These are phyloP conservation scores for Penicillium brasilianum DNA, from an alignment of 2,329 filamentous ascomycete genomes.

Conservation along the genomic window DNA sequence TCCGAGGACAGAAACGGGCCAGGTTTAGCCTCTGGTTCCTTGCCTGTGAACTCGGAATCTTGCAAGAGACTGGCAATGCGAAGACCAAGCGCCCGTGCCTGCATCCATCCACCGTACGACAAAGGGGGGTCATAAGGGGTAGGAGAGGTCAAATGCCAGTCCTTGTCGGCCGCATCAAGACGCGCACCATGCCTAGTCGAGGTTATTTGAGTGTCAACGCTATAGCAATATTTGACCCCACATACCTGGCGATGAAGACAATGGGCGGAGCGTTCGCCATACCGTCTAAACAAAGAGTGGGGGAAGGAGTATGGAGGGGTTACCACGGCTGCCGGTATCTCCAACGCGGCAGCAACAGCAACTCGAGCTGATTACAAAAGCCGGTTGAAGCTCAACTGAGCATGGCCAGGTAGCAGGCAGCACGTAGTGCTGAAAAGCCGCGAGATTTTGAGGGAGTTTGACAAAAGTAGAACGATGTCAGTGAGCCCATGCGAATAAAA, in stretches of 20 bases:
- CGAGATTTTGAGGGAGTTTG: background rate
- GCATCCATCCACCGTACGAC: conserved; percentile 91
- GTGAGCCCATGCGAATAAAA: conserved; percentile 4
- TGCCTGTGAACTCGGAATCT: conserved; percentile 46
- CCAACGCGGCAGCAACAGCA: conserved; percentile 3
- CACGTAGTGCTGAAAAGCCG: conserved; percentile 5
- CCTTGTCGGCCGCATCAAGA: conserved; percentile 90
- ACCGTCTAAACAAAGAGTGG: conserved; percentile 7
- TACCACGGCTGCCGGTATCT: conserved; percentile 1
- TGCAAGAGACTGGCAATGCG: conserved; percentile 77
- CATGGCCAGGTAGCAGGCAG: conserved; percentile 13
- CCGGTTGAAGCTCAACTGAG: background rate
- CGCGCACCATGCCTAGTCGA: conserved; percentile 81
- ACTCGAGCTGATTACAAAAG: conserved; percentile 5
- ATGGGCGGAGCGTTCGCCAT: conserved; percentile 49
- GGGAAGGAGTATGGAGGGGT: conserved; percentile 7
- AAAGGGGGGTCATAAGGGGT: conserved; percentile 95
- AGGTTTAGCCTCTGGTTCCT: conserved; percentile 12
- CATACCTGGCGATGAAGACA: conserved; percentile 51
- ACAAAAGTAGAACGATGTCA: background rate
- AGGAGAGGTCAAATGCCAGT: conserved; percentile 91
- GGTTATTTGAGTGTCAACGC: conserved; percentile 46
- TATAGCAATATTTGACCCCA: background rate
- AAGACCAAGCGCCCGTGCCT: conserved; percentile 78
- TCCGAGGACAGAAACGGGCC: conserved; percentile 16